Base-by-base conservation (phyloP, 345 rosid species). In the Sonneratia caseolaris region DNA sequence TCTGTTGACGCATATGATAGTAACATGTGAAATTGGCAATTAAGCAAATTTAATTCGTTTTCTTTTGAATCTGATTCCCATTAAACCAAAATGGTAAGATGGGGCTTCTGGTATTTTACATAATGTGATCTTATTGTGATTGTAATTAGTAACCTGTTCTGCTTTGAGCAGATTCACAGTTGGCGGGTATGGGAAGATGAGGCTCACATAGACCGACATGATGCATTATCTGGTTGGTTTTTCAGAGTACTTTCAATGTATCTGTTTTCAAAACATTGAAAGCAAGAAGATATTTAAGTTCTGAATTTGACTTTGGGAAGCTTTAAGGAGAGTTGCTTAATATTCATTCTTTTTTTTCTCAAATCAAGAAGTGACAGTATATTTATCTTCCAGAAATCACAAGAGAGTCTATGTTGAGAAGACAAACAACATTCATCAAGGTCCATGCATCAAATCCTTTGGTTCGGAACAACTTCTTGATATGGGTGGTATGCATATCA, bases 121-220 rank as follows among this genome's bases (percentile, higher is more conserved):
- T 27, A 57, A 27, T 35, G 37, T 27, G 32, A 27, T 32, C 37
- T 1, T 5, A 27, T 35, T 12, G 37, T 11, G 13, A 6, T 37
- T 9, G 22, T 19, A 7, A 61, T 61, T 61, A 32, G 27, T 62
- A 24, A 62, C 51, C 68, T 77, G 48, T 71, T 43, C 71, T 65
- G 72, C 40, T 74, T 74, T 84, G 45, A 73, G 53, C 78, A 94
- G 99, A 86, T 92, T 79, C 97, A 89, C 78, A 83, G 97, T 76
- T 92, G 99, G 99, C 90, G 93, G 78, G 78, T 62, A 5, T 95
- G 99, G 97, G 99, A 95, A 80, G 96, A 87, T 37, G 88, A 80
- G 76, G 97, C 97, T 83, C 93, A 64, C 71, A 75, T 68, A 85
- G 96, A 92, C 74, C 81, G 76, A 43, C 84, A 84, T 45, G 86